Conservation (phyloP, 768 basidiomycete species). For the Suillus brevipes region DNA sequence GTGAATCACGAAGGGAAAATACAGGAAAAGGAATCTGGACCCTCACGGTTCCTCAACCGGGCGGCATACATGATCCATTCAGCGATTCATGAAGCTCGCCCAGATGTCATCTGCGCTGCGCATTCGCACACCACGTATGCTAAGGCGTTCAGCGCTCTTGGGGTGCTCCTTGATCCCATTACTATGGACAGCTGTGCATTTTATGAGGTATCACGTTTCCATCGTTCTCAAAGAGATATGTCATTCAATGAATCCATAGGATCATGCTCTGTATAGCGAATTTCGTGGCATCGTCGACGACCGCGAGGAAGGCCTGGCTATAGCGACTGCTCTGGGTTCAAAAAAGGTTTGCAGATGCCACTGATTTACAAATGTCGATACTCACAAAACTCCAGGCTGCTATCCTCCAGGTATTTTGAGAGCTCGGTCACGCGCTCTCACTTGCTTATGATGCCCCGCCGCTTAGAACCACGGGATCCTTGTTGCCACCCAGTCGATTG, state of each 20-base stretch:
- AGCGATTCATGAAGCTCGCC: constrained; percentile 35
- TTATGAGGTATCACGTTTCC: constrained; percentile 22
- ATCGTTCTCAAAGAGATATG: neutral
- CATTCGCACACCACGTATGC: constrained; percentile 38
- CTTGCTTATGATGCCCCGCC: neutral
- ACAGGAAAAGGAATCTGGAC: constrained; percentile 32
- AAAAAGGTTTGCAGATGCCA: constrained; percentile 21
- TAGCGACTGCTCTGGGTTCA: constrained; percentile 28
- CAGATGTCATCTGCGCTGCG: constrained; percentile 36
- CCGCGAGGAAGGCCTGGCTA: constrained; percentile 32
- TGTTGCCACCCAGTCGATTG: constrained; percentile 24
- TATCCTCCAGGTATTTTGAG: constrained; percentile 20
- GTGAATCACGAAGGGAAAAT: constrained; percentile 41
- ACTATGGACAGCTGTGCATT: constrained; percentile 38
- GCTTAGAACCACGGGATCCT: constrained; percentile 30
- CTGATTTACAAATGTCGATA: neutral
- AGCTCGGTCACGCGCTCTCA: neutral
- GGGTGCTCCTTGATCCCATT: constrained; percentile 30
- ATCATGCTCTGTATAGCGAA: constrained; percentile 26
- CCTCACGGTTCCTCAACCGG: constrained; percentile 34
- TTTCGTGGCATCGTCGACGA: constrained; percentile 39
- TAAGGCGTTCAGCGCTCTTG: constrained; percentile 39
- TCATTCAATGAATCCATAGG: constrained; percentile 14
- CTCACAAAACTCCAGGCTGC: constrained; percentile 15
- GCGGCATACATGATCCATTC: constrained; percentile 41